These are phyloP conservation scores for Amanita fuliginea DNA, from an alignment of 768 basidiomycete species.

Conservation along the genomic window DNA sequence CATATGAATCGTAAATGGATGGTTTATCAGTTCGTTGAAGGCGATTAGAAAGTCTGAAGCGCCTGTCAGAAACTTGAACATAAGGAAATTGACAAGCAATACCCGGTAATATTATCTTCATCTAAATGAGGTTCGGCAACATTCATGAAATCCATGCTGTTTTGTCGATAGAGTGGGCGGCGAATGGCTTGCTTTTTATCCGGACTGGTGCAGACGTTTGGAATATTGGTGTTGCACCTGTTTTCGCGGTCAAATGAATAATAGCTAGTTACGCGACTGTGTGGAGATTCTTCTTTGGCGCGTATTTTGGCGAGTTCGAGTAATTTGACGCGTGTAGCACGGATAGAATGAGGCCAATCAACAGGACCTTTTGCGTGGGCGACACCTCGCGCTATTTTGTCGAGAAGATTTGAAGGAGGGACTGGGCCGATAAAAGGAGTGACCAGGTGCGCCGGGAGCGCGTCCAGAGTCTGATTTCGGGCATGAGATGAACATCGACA, in stretches of 20 bases:
- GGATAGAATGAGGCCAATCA: conserved; percentile 78
- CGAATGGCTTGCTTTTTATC: conserved; percentile 16
- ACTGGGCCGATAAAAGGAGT: conserved; percentile 81
- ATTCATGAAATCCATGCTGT: conserved; percentile 81
- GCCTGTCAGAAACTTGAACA: conserved; percentile 6
- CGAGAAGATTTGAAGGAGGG: conserved; percentile 77
- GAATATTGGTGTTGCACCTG: conserved; percentile 26
- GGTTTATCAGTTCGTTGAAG: conserved; percentile 54
- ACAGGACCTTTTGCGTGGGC: conserved; percentile 60
- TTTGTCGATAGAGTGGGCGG: conserved; percentile 65
- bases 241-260: conserved; percentile 18
- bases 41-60: conserved; percentile 47
- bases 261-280: conserved; percentile 16
- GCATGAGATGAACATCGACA: conserved; percentile 6
- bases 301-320: conserved; percentile 65
- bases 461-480: conserved; percentile 58
- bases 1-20: conserved; percentile 49
- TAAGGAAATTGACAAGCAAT: conserved; percentile 16
- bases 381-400: conserved; percentile 77
- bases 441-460: conserved; percentile 72
- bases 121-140: conserved; percentile 33
- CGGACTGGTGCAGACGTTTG: conserved; percentile 13
- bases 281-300: conserved; percentile 39
- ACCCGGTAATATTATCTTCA: conserved; percentile 54
- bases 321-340: conserved; percentile 74